phyloP scores from a whole-genome alignment of 148 eudicot species.

The Vaccinium myrtillus region DNA sequence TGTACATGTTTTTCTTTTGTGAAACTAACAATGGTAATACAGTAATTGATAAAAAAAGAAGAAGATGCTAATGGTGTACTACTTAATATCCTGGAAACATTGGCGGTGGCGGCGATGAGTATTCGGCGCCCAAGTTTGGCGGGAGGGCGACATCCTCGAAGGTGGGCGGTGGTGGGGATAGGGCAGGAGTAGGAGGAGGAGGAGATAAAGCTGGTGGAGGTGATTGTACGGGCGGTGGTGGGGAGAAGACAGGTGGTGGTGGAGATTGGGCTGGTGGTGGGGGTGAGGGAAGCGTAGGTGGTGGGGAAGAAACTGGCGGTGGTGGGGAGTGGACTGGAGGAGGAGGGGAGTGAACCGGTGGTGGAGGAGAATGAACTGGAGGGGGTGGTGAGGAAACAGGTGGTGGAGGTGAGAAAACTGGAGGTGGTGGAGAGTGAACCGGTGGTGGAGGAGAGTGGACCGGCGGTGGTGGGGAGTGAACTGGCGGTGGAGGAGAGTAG shows the following conservation, averaged over 20 bases:
- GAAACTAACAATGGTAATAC: neutral
- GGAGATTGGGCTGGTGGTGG: constrained; percentile 11
- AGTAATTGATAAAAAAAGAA: neutral
- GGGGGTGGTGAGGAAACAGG: constrained; percentile 14
- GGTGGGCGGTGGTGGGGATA: constrained; percentile 9
- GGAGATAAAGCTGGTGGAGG: constrained; percentile 1
- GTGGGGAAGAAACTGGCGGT: constrained; percentile 23
- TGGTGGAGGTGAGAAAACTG: constrained; percentile 8
- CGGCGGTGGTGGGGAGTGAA: constrained; percentile 17
- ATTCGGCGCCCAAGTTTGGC: constrained; percentile 46
- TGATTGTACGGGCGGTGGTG: constrained; percentile 12
- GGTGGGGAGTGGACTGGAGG: constrained; percentile 12
- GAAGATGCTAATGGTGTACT: neutral
- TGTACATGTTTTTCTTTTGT: neutral
- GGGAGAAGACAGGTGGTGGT: constrained; percentile 6
- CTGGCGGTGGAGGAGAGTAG: constrained; percentile 9
- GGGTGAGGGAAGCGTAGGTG: constrained; percentile 15
- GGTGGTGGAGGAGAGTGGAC: constrained; percentile 14
- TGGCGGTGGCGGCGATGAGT: constrained; percentile 70
- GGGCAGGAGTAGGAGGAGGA: constrained; percentile 3
- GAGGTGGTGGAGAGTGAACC: neutral
- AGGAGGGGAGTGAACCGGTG: neutral
- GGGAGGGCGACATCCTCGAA: constrained; percentile 40
- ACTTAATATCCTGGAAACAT: constrained; percentile 35
- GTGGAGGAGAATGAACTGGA: constrained; percentile 17